Conservation (phyloP, 805 yeast genomes). For the Candida ulmi region DNA sequence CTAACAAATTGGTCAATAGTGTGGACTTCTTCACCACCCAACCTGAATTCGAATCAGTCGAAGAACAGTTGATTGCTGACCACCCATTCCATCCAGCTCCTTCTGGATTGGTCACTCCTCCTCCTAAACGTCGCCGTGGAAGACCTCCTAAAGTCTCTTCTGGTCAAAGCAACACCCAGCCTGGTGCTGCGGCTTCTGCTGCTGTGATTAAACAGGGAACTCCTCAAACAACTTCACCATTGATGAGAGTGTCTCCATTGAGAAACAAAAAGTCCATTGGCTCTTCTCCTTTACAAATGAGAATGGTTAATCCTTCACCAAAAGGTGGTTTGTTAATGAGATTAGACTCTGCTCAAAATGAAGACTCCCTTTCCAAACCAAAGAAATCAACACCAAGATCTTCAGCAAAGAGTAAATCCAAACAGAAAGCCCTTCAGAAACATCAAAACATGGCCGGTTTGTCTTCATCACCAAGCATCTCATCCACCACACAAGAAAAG, state of each 20-base stretch:
- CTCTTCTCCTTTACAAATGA: slow-evolving; percentile 14
- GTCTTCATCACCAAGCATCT: slow-evolving; percentile 7
- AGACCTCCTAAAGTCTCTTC: slow-evolving; percentile 20
- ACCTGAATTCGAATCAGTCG: too few species aligned
- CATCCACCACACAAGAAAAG: slow-evolving; percentile 17
- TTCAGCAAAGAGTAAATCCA: not conserved
- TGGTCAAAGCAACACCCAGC: not conserved
- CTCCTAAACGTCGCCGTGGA: slow-evolving; percentile 25
- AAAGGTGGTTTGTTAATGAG: slow-evolving; percentile 21
- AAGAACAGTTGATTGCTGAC: not conserved
- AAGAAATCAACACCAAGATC: not conserved
- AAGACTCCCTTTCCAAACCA: not conserved
- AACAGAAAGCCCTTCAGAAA: not conserved
- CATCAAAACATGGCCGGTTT: slow-evolving; percentile 1
- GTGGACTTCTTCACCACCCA: too few species aligned
- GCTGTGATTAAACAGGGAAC: slow-evolving; percentile 24
- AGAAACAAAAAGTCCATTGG: not conserved
- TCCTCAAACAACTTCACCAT: slow-evolving; percentile 21
- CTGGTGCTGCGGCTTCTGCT: slow-evolving; percentile 22
- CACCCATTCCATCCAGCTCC: not conserved
- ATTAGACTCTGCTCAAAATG: slow-evolving; percentile 4
- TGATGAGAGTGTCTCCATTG: slow-evolving; percentile 24
- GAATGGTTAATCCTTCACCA: slow-evolving; percentile 18
- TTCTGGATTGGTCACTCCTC: slow-evolving; percentile 9
- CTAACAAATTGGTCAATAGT: too few species aligned